Evolutionary conservation across 495 filamentous ascomycete genomes (phyloP).

Genomic region (Tirmania nivea): DNA sequence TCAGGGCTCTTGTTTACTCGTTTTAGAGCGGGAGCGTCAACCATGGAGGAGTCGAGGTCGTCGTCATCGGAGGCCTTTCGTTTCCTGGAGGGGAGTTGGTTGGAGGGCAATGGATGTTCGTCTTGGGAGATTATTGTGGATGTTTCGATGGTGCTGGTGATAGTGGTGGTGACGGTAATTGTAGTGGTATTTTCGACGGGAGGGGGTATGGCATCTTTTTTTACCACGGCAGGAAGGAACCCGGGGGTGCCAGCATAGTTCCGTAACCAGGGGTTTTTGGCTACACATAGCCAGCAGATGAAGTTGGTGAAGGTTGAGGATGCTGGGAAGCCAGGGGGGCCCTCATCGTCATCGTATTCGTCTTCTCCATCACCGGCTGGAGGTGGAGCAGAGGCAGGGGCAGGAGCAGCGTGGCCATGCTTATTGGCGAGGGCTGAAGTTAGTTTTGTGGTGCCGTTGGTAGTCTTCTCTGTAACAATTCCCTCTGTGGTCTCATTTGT

Average conservation of each 20-base stretch:
- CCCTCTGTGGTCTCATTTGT: background rate
- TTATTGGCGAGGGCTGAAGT: background rate
- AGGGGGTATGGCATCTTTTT: constrained; percentile 3
- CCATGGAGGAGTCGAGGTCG: background rate
- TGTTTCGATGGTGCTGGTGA: constrained; percentile 36
- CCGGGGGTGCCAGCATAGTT: constrained; percentile 62
- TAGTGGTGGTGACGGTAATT: background rate
- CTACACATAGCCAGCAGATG: constrained; percentile 84
- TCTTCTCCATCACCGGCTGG: constrained; percentile 20
- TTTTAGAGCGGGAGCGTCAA: background rate
- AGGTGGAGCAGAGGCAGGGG: background rate
- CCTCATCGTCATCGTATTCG: constrained; percentile 24
- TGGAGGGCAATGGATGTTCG: too few relatives aligned
- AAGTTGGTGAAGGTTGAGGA: constrained; percentile 22
- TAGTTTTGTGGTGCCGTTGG: background rate
- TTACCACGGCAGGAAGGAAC: constrained; percentile 47
- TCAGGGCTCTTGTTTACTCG: background rate
- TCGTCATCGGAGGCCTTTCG: background rate
- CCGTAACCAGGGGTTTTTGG: constrained; percentile 81
- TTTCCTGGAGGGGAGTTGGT: background rate
- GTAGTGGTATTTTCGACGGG: background rate
- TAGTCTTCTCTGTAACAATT: background rate
- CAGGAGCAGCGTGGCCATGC: background rate
- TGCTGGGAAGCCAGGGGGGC: constrained; percentile 1
- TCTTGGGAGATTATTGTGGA: constrained; percentile 30